Base-by-base conservation (phyloP, 169 alveolate genomes). In the Cryptosporidium sp. region DNA sequence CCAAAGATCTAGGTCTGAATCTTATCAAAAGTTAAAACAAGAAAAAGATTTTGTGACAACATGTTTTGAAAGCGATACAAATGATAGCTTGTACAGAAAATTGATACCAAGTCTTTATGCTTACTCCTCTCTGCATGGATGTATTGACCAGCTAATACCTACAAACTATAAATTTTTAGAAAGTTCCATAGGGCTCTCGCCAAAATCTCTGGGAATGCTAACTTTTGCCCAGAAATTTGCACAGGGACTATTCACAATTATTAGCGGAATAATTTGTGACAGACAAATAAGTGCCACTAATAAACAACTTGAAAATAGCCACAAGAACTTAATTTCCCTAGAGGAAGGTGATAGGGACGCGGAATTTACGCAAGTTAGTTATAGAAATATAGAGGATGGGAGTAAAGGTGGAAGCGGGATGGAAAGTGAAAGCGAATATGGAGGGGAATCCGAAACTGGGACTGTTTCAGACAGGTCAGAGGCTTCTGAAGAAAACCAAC, bases 41-140 rank as follows among this genome's bases (percentile, higher is more conserved):
- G 62, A 73, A 37, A 41, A 35, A 16, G 39, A 55, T 23, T 1
- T 39, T n/a, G 10, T 58, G 41, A 4, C 41, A 10, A 4, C n/a
- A 26, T 73, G 14, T 41, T 37, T 80, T 35, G 62, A 80, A 12
- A 62, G 29, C 29, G 39, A 37, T 35, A 10, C 65, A 80, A 23
- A 80, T 61, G 75, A 43, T 37, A 4, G 39, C 29, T 9, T 43
- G 37, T 80, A 61, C 39, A 31, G 23, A 31, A 80, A 41, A 26
- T 59, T 62, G 14, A 67, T 80, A 23, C 68, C 73, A 35, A 65
- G 62, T 48, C 26, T 80, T 23, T 80, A 80, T 43, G 68, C 29
- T 10, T 80, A 80, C 45, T 80, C 89, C 9, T 80, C 89, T 26
- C 62, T 80, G 5, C 89, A 80, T 48, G 89, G 89, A 33, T 80